Evolutionary conservation across 129 eudicot species (phyloP), one percentile per base, ranked within the genome.

Genomic region (Ambrosia artemisiifolia): DNA sequence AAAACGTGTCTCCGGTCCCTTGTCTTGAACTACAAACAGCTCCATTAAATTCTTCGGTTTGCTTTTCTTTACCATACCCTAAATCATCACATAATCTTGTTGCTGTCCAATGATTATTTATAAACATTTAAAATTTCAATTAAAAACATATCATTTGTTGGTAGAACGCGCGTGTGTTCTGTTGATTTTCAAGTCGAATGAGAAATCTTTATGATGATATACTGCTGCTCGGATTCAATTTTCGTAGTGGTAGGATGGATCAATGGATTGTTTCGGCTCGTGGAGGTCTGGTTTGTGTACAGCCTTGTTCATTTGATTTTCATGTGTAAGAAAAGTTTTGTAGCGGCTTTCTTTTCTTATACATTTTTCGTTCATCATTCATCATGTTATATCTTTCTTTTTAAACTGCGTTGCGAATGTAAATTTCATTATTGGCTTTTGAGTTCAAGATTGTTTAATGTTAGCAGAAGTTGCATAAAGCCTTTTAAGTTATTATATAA

Each of bases 271-370:
- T 71, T 69, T 71, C 38, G 63, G 50, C 19, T 48, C 46, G 11
- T 35, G 68, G 63, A 78, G 77, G 72, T 70, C 56, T 73, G 67
- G 79, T 56, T 77, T 73, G 81, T 92, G 98, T 92, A 92, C 96
- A 92, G 96, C 86, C 80, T 84, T 82, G 38, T 54, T 66, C 14
- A 71, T 33, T 30, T 80, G 78, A 79, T 70, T 76, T 88, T 88
- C 77, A 75, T 77, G 85, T 81, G 96, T 85, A 87, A 86, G 96
- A 80, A 91, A 91, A 85, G 82, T 91, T 91, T 88, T 92, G 95
- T 91, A 85, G 95, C 65, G 86, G 71, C 75, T 69, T 66, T 49
- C 79, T 56, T 76, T 73, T 82, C 80, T 73, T 72, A 69, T 82
- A 74, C 54, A 48, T 74, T 50, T 67, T 44, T 69, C 46, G 61